Percentiles rank a stretch among this genome's conserved stretches.
Evolutionary conservation across 345 rosid genomes (phyloP).

Genomic region (Brassica incana): DNA sequence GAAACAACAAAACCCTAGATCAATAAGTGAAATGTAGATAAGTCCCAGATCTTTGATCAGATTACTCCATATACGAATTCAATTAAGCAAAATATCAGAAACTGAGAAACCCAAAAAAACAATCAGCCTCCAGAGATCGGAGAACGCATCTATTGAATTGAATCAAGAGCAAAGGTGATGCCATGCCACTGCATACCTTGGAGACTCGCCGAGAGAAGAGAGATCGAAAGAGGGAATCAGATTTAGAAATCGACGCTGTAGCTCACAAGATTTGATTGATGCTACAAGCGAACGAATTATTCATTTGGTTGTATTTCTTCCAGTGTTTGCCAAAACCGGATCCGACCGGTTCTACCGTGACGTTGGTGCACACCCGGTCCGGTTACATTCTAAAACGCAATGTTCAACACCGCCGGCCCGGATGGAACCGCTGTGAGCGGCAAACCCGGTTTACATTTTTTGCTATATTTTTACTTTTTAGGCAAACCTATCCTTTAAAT

Average conservation of each 20-base stretch:
- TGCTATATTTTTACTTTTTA: background rate
- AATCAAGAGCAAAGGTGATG: background rate
- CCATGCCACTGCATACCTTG: slow-evolving; percentile 6
- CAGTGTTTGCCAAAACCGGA: background rate
- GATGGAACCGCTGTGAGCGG: background rate
- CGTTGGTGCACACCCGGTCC: background rate
- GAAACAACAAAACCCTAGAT: background rate
- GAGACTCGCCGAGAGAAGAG: background rate
- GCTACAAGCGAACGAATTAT: background rate
- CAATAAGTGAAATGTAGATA: background rate
- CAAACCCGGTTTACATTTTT: background rate
- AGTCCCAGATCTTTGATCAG: slow-evolving; percentile 8
- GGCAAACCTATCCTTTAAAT: background rate
- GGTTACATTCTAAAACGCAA: background rate
- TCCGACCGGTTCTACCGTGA: background rate
- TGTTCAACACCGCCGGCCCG: background rate
- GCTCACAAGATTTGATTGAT: background rate
- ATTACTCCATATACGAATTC: background rate
- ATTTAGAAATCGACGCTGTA: background rate
- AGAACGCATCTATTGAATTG: background rate
- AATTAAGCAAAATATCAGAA: background rate
- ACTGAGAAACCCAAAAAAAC: background rate
- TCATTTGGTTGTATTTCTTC: background rate
- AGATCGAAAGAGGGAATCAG: slow-evolving; percentile 3
- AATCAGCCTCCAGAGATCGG: background rate